These are phyloP conservation scores for Lactarius tabidus DNA, from an alignment of 768 basidiomycete species.

Conservation along the genomic window DNA sequence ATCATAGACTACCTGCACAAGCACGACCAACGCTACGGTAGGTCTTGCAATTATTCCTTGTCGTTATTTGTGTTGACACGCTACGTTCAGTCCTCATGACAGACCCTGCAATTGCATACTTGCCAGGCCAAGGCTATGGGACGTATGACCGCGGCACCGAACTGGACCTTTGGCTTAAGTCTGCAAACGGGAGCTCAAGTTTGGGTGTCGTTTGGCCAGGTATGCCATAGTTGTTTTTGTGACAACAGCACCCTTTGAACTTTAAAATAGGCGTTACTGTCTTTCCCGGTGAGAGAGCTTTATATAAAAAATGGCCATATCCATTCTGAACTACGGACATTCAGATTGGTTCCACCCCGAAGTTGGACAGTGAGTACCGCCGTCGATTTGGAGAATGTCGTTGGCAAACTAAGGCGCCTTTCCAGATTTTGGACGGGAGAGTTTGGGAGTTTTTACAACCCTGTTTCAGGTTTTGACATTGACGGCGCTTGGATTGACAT, in stretches of 20 bases:
- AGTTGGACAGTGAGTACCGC: conserved; percentile 41
- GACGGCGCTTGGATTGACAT: conserved; percentile 75
- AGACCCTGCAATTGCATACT: conserved; percentile 61
- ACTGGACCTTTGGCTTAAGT: conserved; percentile 57
- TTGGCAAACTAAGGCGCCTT: background rate
- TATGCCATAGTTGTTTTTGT: conserved; percentile 24
- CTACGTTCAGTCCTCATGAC: conserved; percentile 58
- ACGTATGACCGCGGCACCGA: conserved; percentile 52
- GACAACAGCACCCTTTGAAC: background rate
- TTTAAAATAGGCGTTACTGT: conserved; percentile 46
- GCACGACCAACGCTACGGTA: conserved; percentile 57
- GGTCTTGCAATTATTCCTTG: conserved; percentile 21
- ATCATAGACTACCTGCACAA: conserved; percentile 58
- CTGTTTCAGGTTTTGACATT: conserved; percentile 54
- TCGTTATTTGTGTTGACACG: background rate
- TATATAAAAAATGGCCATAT: background rate
- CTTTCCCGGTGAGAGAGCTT: conserved; percentile 43
- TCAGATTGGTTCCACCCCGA: conserved; percentile 60
- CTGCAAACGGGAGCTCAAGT: conserved; percentile 52
- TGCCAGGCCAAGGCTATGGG: conserved; percentile 45
- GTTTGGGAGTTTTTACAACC: conserved; percentile 52
- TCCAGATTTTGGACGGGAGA: conserved; percentile 60
- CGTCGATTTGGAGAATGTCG: background rate
- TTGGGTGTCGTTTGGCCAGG: conserved; percentile 66
- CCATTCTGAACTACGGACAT: background rate